Base-by-base conservation (phyloP, 2,329 filamentous ascomycete genomes). In the Fusarium veterinarium region DNA sequence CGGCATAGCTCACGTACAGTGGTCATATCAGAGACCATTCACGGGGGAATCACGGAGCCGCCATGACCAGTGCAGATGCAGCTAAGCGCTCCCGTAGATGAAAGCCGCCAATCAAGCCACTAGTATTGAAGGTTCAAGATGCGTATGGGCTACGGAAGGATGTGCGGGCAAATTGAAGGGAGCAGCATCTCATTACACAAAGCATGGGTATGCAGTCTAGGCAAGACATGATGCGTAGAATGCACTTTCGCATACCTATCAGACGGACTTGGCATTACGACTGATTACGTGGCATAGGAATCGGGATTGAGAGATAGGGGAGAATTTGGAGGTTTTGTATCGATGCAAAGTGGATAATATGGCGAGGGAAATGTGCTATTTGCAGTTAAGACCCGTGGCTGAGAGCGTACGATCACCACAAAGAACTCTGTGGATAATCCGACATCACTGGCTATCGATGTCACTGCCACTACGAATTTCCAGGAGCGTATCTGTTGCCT, bases 401-500 rank as follows among this genome's bases (percentile, higher is more conserved):
- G 11, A 2, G 5, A n/a, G 45, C 14, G 6, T 17, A 16, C 0
- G 17, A n/a, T 31, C 28, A 12, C 5, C 7, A 31, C 14, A 23
- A 14, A 16, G 6, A 4, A n/a, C 28, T n/a, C 11, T 7, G 17
- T 17, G 8, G 5, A 9, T 13, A 23, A 1, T 10, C 9, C 8
- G 8, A 28, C 12, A 19, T 33, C 11, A 5, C 7, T 7, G 11
- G 6, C 11, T 17, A 33, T 19, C 16, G 20, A 19, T 33, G 16
- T 23, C 8, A 10, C 30, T 33, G 6, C 19, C 11, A 7, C 8
- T 23, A 5, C 30, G 23, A 5, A 11, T 13, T 19, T 13, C 11
- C n/a, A 16, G 10, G 8, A 10, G n/a, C 11, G 3, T 11, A 19
- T 7, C 19, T 8, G 6, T 4, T 49, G 3, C 2, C 7, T 3